Base-by-base conservation (phyloP, 768 basidiomycete genomes). In the Tricholoma saponaceum region DNA sequence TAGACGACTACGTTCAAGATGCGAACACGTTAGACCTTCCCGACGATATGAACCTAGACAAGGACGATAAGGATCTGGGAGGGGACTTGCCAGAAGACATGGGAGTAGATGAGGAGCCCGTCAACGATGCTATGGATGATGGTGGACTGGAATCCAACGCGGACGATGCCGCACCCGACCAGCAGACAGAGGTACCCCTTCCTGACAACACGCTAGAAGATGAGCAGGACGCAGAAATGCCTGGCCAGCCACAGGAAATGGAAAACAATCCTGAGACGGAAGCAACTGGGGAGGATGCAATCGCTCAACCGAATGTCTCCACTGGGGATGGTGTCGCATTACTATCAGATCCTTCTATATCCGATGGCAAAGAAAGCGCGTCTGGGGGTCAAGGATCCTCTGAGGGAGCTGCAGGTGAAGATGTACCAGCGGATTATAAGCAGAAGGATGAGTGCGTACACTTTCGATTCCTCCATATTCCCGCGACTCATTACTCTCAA, bases 11-110 rank as follows among this genome's bases (percentile, higher is more conserved):
- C 58, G 72, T 93, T 46, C 86, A 81, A 22, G 91, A 97, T 59
- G 87, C 87, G 2, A 80, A 96, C 52, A 86, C 85, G 4, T 80
- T 98, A 44, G 90, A 98, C 65, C 79, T 98, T 9, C 96, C 96
- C 0, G 95, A 98, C 32, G 86, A 93, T 60, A 77, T 96, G 72
- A 76, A 92, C 54, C 69, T 95, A 12, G 81, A 74, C 33, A 74
- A 69, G 52, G 75, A 77, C 26, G 76, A 75, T 5, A 65, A 69
- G 51, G 71, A 74, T 10, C 60, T 65, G 20, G 70, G 72, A 35
- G 70, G 65, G 12, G 70, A 70, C 5, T 66, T 70, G 57, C 66
- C 64, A 55, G 64, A 65, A n/a, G 65, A 69, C 13, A 52, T 58
- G 28, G 66, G 67, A 55, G 66, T 61, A 14, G 70, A 72, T 33